These are phyloP conservation scores for Raddia distichophylla DNA, from an alignment of 176 grass and related monocot species.

Conservation along the genomic window DNA sequence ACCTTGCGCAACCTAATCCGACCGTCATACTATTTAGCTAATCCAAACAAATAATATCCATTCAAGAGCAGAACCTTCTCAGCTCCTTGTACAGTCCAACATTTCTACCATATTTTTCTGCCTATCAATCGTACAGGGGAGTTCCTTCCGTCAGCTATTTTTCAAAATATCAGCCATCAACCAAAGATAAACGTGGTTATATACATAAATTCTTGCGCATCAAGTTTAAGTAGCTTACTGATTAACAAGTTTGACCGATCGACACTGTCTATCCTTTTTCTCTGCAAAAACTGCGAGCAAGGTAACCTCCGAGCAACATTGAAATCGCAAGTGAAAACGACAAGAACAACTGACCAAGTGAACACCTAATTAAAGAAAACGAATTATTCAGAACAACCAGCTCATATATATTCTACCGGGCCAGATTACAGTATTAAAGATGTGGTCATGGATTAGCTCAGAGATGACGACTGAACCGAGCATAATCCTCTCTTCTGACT, in stretches of 20 bases:
- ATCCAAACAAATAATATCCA: too few species aligned
- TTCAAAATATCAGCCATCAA: too few species aligned
- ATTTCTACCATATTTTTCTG: too few species aligned
- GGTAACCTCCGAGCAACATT: not conserved
- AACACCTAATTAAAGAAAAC: not conserved
- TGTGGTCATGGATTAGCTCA: slow-evolving; percentile 11
- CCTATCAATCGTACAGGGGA: too few species aligned
- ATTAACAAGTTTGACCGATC: not conserved
- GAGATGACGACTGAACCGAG: not conserved
- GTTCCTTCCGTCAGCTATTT: too few species aligned
- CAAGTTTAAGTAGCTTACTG: not conserved
- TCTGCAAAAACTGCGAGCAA: not conserved
- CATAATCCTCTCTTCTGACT: not conserved
- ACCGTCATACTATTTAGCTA: too few species aligned
- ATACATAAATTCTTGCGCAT: slow-evolving; percentile 4
- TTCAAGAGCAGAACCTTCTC: too few species aligned
- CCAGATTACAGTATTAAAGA: not conserved
- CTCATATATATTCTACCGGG: not conserved
- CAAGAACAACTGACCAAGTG: too few species aligned
- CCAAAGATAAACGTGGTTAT: not conserved
- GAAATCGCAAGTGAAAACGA: not conserved
- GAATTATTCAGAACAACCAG: not conserved
- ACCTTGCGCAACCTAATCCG: too few species aligned
- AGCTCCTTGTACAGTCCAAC: too few species aligned
- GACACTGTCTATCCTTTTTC: not conserved